Evolutionary conservation across 768 basidiomycete genomes (phyloP).

Genomic region (Daedalea quercina): DNA sequence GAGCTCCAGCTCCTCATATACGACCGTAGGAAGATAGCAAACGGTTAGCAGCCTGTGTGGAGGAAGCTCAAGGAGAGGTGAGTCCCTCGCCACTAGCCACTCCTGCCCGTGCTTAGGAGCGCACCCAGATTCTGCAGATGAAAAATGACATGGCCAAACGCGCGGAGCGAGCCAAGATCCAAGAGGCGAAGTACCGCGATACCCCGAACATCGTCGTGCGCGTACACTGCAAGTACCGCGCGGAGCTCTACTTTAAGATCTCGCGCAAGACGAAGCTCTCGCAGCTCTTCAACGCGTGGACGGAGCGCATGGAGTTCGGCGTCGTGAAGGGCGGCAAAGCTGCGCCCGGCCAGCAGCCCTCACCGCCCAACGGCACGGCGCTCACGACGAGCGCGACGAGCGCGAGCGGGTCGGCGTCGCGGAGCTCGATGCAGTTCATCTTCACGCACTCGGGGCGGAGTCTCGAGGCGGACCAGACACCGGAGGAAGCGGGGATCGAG

Average conservation of each 20-base stretch:
- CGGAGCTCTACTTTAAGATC: slow-evolving; percentile 90
- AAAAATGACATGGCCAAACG: slow-evolving; percentile 78
- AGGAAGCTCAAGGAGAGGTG: slow-evolving; percentile 84
- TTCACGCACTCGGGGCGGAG: slow-evolving; percentile 80
- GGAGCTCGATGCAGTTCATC: slow-evolving; percentile 61
- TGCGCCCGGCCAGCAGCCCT: slow-evolving; percentile 32
- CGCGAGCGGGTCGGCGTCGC: slow-evolving; percentile 23
- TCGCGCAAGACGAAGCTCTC: slow-evolving; percentile 85
- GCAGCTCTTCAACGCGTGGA: slow-evolving; percentile 82
- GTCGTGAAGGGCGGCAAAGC: neutral
- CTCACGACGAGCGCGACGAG: slow-evolving; percentile 33
- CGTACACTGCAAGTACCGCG: slow-evolving; percentile 82
- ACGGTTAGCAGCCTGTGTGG: slow-evolving; percentile 70
- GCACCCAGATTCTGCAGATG: slow-evolving; percentile 62
- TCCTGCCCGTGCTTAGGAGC: neutral
- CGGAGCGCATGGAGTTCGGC: slow-evolving; percentile 70
- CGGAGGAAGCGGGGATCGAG: slow-evolving; percentile 83
- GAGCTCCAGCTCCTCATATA: slow-evolving; percentile 11
- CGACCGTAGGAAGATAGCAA: slow-evolving; percentile 72
- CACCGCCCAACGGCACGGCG: slow-evolving; percentile 40
- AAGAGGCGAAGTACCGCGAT: slow-evolving; percentile 77
- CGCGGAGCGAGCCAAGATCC: slow-evolving; percentile 69
- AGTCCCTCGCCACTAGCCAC: slow-evolving; percentile 3
- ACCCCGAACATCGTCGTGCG: slow-evolving; percentile 89
- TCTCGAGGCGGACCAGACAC: slow-evolving; percentile 76